These are phyloP conservation scores for Toxoplasma gondii DNA, from an alignment of 169 alveolate species.

Conservation along the genomic window DNA sequence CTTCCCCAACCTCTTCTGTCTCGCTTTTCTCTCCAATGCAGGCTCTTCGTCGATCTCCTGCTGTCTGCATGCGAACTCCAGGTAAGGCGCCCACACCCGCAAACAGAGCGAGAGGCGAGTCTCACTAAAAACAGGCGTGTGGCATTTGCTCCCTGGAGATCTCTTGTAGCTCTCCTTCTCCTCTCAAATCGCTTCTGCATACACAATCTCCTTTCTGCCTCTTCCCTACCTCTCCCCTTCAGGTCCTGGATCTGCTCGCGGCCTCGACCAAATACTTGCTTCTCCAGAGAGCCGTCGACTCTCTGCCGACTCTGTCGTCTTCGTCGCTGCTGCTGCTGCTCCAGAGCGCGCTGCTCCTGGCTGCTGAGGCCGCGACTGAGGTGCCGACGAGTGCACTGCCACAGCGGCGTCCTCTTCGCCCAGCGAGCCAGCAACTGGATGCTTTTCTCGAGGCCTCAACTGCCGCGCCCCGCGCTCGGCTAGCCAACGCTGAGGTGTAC, in stretches of 20 bases:
- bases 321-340: background rate
- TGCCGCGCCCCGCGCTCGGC: too few relatives aligned
- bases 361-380: background rate
- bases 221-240: background rate
- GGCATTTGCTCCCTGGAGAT: background rate
- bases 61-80: background rate
- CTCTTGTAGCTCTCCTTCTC: background rate
- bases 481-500: background rate
- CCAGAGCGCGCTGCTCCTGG: background rate
- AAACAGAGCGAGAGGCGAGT: too few relatives aligned
- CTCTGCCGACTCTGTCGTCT: background rate
- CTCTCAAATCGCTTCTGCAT: background rate
- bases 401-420: background rate
- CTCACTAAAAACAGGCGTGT: too few relatives aligned
- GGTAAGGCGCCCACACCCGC: background rate
- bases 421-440: background rate
- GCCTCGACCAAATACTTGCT: background rate
- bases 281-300: background rate
- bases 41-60: background rate
- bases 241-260: background rate
- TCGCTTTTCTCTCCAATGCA: background rate
- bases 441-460: too few relatives aligned
- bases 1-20: background rate
- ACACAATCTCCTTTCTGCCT: background rate
- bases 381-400: background rate